A percentile compares a stretch with the other conserved stretches of the same genome.
Evolutionary conservation across 805 yeast species (phyloP).

Genomic region (Nakazawaea laoshanensis): DNA sequence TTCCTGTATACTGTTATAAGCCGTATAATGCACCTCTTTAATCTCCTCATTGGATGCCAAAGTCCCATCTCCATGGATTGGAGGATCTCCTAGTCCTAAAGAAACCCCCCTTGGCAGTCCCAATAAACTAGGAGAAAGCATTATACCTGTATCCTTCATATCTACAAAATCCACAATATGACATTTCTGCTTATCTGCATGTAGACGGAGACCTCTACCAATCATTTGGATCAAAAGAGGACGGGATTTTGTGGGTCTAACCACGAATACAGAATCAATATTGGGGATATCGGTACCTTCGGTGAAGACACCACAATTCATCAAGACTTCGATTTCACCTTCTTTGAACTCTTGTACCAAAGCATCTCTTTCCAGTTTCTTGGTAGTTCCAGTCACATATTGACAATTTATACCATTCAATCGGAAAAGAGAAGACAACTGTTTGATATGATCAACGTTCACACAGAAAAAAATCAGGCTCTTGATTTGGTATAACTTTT

Average conservation of each 20-base stretch:
- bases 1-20: constrained; percentile 9
- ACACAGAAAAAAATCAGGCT: constrained; percentile 76
- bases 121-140: constrained; percentile 47
- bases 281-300: constrained; percentile 95
- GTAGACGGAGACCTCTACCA: constrained; percentile 76
- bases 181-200: constrained; percentile 55
- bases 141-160: constrained; percentile 42
- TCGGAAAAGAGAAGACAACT: constrained; percentile 44
- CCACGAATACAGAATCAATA: constrained; percentile 70
- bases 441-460: constrained; percentile 56
- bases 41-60: constrained; percentile 5
- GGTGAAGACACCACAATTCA: constrained; percentile 86
- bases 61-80: neutral
- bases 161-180: constrained; percentile 76
- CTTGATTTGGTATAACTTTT: constrained; percentile 30
- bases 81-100: no score
- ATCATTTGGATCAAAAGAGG: constrained; percentile 77
- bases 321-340: constrained; percentile 60
- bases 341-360: constrained; percentile 49
- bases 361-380: constrained; percentile 36
- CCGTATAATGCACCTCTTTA: constrained; percentile 5
- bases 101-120: no score
- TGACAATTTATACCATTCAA: constrained; percentile 59
- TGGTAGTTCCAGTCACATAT: constrained; percentile 62
- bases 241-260: constrained; percentile 74